Evolutionary conservation across 352 stramenopile genomes (phyloP), one percentile per base, ranked within the genome.

Genomic region (Globisporangium rhizosaccharum): DNA sequence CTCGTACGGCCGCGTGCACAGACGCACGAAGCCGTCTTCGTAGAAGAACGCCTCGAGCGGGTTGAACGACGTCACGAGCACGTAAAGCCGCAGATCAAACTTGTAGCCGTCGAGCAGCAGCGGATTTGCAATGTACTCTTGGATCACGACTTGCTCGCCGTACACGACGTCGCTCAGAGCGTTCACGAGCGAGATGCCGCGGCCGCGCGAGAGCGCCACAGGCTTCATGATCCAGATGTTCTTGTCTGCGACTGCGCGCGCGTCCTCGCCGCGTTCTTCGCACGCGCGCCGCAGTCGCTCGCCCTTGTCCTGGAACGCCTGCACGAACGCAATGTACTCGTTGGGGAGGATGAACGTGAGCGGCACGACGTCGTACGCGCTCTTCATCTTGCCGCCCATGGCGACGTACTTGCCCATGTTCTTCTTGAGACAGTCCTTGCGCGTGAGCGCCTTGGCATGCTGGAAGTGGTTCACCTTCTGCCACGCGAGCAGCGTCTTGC

Each of bases 151-250:
- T 36, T 82, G 81, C 53, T 97, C 76, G 10, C 76, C 76, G 73
- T 97, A 98, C 23, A 90, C 79, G 20, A 98, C 77, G 47, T 96
- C 71, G 41, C 70, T 76, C 39, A 98, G 63, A 58, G 96, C 76
- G 50, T 91, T 82, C n/a, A 98, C 71, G 5, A 98, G 66, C 53
- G 76, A 94, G 55, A 98, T 98, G n/a, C 94, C 94, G 28, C 94
- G 83, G 3, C 94, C 94, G 57, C 94, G 79, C 11, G 87, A 97
- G 15, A 97, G 73, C 8, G 88, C 87, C 15, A 97, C 80, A 9
- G 94, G 94, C 56, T 98, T 98, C 72, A 97, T 90, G 65, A 98
- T 98, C 94, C 92, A 98, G 52, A 96, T 82, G 51, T 97, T 97
- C 44, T 85, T 81, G n/a, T 33, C 57, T 14, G 62, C 23, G 0